Conservation (phyloP, 345 rosid genomes). For the Acer campestre region DNA sequence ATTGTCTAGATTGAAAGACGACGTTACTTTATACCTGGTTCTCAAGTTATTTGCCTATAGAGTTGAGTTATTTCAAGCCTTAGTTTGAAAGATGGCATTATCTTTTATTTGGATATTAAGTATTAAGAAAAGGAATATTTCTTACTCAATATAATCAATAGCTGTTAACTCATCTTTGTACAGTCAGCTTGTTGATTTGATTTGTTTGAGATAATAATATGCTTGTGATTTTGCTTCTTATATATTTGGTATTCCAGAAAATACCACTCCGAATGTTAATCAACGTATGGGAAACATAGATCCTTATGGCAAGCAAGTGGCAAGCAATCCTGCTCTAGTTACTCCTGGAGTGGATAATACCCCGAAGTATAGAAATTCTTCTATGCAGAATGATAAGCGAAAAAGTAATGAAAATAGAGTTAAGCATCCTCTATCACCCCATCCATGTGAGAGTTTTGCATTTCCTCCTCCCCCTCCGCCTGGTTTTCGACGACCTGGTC, state of each 20-base stretch:
- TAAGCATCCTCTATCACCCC: conserved; percentile 36
- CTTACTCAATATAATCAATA: background rate
- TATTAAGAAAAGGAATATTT: background rate
- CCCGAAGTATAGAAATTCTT: conserved; percentile 24
- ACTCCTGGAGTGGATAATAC: conserved; percentile 13
- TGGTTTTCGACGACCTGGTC: conserved; percentile 61
- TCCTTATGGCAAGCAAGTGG: conserved; percentile 30
- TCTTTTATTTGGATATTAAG: background rate
- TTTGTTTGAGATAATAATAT: conserved; percentile 16
- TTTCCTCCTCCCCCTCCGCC: conserved; percentile 91
- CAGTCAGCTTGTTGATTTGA: background rate
- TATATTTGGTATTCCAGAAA: conserved; percentile 42
- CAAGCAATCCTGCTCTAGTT: conserved; percentile 24
- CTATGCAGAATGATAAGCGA: conserved; percentile 25
- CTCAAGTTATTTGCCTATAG: background rate
- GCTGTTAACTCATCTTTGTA: background rate
- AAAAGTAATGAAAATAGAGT: conserved; percentile 34
- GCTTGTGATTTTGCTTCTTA: conserved; percentile 9
- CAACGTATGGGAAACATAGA: conserved; percentile 31
- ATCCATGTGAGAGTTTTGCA: conserved; percentile 69
- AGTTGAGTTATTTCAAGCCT: background rate
- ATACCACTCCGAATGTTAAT: conserved; percentile 36
- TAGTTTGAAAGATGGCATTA: background rate
- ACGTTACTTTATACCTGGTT: background rate
- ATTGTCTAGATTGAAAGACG: background rate